These are phyloP conservation scores for Beta macrorhiza DNA, from an alignment of 179 eudicot genomes.

Conservation along the genomic window DNA sequence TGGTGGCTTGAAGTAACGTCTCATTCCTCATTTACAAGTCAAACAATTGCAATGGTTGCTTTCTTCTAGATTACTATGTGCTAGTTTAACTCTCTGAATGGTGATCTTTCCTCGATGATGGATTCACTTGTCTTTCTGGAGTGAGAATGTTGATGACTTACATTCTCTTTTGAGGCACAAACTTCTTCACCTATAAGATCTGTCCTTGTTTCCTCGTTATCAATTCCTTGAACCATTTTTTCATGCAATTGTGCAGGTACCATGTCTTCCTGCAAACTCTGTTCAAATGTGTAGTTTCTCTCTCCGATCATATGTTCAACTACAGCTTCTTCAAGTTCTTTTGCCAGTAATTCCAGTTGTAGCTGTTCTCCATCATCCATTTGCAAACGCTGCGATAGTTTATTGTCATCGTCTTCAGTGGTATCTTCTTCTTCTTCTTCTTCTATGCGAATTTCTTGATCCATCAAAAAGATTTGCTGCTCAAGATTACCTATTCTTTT, in stretches of 20 bases:
- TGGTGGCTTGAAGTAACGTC: conserved; percentile 9
- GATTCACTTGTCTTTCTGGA: conserved; percentile 24
- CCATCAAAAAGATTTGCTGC: conserved; percentile 38
- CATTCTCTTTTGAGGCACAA: conserved; percentile 30
- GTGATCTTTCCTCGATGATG: conserved; percentile 34
- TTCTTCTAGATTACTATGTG: not conserved
- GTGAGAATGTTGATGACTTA: conserved; percentile 13
- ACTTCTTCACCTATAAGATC: conserved; percentile 14
- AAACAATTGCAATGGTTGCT: not conserved
- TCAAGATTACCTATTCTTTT: conserved; percentile 34
- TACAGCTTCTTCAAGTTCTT: conserved; percentile 60
- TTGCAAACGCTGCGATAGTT: conserved; percentile 8
- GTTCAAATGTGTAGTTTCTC: conserved; percentile 29
- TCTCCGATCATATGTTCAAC: conserved; percentile 53
- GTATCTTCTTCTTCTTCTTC: conserved; percentile 16
- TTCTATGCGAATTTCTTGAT: conserved; percentile 28
- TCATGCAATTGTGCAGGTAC: conserved; percentile 5
- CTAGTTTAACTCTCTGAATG: conserved; percentile 36
- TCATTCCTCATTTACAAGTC: conserved; percentile 16
- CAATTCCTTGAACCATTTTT: conserved; percentile 3
- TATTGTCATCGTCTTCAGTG: conserved; percentile 14
- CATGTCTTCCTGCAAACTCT: conserved; percentile 19
- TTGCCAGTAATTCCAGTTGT: conserved; percentile 46
- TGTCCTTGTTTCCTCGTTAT: not conserved
- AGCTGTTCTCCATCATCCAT: conserved; percentile 29